A percentile compares a stretch with the other conserved stretches of the same genome.
Conservation (phyloP, 768 basidiomycete species). For the Hygrophorus pudorinus region DNA sequence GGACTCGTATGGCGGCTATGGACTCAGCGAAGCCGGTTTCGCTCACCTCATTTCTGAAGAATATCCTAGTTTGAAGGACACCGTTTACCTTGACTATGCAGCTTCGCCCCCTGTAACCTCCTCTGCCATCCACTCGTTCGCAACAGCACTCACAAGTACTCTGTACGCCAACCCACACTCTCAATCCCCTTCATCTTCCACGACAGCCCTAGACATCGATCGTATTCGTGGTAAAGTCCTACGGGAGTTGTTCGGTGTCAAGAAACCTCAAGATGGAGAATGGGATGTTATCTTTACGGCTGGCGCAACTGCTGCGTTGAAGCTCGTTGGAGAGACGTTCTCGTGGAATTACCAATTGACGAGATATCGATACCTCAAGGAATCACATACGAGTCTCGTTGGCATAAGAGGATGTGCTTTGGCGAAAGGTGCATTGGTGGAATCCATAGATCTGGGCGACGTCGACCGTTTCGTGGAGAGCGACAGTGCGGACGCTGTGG, state of each 20-base stretch:
- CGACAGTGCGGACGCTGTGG: slow-evolving; percentile 16
- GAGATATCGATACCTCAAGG: slow-evolving; percentile 36
- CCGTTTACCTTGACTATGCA: slow-evolving; percentile 12
- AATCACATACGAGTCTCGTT: slow-evolving; percentile 50
- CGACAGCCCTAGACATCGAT: slow-evolving; percentile 11
- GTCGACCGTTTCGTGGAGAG: slow-evolving; percentile 30
- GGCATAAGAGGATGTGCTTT: slow-evolving; percentile 41
- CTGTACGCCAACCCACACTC: slow-evolving; percentile 13
- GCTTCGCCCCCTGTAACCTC: slow-evolving; percentile 8
- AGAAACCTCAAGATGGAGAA: slow-evolving; percentile 27
- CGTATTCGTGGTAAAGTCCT: slow-evolving; percentile 9
- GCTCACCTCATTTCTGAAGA: slow-evolving; percentile 2
- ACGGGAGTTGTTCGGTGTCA: slow-evolving; percentile 10
- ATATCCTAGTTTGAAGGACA: slow-evolving; percentile 7
- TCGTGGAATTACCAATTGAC: slow-evolving; percentile 28
- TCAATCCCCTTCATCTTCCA: slow-evolving; percentile 9
- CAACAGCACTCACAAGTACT: slow-evolving; percentile 5
- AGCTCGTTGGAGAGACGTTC: slow-evolving; percentile 47
- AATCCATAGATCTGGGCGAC: slow-evolving; percentile 33
- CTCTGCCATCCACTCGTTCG: slow-evolving; percentile 7
- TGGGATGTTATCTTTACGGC: slow-evolving; percentile 51
- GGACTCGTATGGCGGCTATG: slow-evolving; percentile 9
- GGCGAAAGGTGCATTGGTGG: slow-evolving; percentile 26
- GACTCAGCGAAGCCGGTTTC: slow-evolving; percentile 6
- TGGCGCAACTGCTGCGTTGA: slow-evolving; percentile 45